phyloP scores from a whole-genome alignment of 2,329 filamentous ascomycete species.

The Teratosphaeria pseudoeucalypti region DNA sequence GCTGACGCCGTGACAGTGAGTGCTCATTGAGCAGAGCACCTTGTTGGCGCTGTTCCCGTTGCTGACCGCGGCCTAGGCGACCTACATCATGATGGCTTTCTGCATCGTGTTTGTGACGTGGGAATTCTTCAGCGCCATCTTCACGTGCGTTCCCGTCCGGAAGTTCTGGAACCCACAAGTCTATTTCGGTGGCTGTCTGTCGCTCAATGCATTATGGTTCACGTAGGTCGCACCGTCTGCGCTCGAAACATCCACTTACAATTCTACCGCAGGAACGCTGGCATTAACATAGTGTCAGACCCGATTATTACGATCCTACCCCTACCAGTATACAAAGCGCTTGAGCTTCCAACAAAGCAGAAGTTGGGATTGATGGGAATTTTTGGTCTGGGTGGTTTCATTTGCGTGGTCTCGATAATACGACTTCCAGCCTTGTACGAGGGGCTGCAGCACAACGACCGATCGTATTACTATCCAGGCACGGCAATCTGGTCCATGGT shows the following conservation, averaged over 20 bases:
- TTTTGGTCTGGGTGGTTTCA: conserved; percentile 24
- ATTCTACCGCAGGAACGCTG: conserved; percentile 26
- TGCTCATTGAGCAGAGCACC: not conserved
- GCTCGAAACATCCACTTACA: not conserved
- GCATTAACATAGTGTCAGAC: conserved; percentile 28
- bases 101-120: conserved; percentile 24
- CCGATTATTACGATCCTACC: conserved; percentile 25
- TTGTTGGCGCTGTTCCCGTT: conserved; percentile 12
- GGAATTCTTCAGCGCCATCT: conserved; percentile 27
- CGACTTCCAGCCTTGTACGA: conserved; percentile 21
- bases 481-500: conserved; percentile 26
- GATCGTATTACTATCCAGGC: conserved; percentile 24
- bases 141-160: conserved; percentile 33
- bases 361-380: conserved; percentile 25
- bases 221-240: not conserved
- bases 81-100: conserved; percentile 21
- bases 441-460: conserved; percentile 17
- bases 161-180: conserved; percentile 31
- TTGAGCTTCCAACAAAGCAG: conserved; percentile 25
- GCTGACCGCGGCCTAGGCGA: conserved; percentile 22
- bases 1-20: not conserved
- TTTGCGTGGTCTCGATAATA: conserved; percentile 25
- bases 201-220: conserved; percentile 32
- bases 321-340: conserved; percentile 23
- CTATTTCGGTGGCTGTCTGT: conserved; percentile 25